A percentile compares a stretch with the other conserved stretches of the same genome.
Evolutionary conservation across 2,329 filamentous ascomycete species (phyloP).

Genomic region (Ambrosiella beaveri): DNA sequence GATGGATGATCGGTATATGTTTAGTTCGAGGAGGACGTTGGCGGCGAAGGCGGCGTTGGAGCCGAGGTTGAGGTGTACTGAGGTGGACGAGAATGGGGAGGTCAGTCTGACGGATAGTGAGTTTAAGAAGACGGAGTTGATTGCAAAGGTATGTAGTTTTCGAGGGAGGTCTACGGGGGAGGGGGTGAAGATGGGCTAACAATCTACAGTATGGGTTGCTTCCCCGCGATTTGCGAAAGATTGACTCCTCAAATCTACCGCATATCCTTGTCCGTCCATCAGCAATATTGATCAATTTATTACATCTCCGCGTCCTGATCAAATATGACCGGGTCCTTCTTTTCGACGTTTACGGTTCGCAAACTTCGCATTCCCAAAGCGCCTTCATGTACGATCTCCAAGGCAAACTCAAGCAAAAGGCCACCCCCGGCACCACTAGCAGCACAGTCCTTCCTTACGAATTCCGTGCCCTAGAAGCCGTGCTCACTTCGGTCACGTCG

Average conservation of each 20-base stretch:
- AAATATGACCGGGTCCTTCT: slow-evolving; percentile 88
- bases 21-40: slow-evolving; percentile 27
- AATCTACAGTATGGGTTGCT: slow-evolving; percentile 61
- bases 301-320: slow-evolving; percentile 91
- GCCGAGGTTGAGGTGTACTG: slow-evolving; percentile 76
- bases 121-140: slow-evolving; percentile 94
- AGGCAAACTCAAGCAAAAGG: slow-evolving; percentile 72
- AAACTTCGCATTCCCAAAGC: slow-evolving; percentile 86
- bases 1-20: slow-evolving; percentile 11
- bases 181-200: not conserved
- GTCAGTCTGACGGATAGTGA: slow-evolving; percentile 87
- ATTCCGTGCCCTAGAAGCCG: slow-evolving; percentile 86
- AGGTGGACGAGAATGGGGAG: slow-evolving; percentile 82
- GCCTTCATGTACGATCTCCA: slow-evolving; percentile 97
- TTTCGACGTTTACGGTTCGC: slow-evolving; percentile 90
- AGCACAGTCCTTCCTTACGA: slow-evolving; percentile 59
- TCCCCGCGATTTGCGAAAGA: slow-evolving; percentile 89
- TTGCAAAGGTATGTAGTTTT: slow-evolving; percentile 53
- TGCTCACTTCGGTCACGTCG: slow-evolving; percentile 81
- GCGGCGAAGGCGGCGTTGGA: slow-evolving; percentile 66
- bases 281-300: slow-evolving; percentile 83
- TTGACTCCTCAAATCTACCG: slow-evolving; percentile 87
- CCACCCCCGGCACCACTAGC: slow-evolving; percentile 22
- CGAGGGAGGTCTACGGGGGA: not conserved
- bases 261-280: slow-evolving; percentile 88